Base-by-base conservation (phyloP, 108 stramenopile species). In the Cyclotella kingstonii region DNA sequence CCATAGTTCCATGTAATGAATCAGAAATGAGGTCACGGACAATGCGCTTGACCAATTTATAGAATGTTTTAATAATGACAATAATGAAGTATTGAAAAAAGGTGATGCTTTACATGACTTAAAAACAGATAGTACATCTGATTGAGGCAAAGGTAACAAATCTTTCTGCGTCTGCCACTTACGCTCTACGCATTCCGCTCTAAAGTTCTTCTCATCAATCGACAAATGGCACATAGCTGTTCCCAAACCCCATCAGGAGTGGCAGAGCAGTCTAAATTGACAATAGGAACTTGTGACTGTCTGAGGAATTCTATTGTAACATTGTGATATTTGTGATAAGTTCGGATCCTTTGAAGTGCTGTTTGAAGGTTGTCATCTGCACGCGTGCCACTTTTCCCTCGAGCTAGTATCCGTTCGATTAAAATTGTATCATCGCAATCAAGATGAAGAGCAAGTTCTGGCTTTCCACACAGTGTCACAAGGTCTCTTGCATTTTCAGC, bases 331-430 rank as follows among this genome's bases (percentile, higher is more conserved):
- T 81, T 87, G 69, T 91, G 90, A 49, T 81, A 91, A 0, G 82
- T 89, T 26, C 87, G 63, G 39, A 91, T 60, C 42, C 90, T 66
- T 22, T 83, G 66, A 25, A 91, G 61, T 8, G 90, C 90, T 5
- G 90, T 91, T 8, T 89, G 63, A 51, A 91, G 80, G 60, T 91
- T 91, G 60, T 91, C 90, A 62, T 91, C 90, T 7, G 73, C 70
- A 35, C 90, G 79, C 8, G 22, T 53, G 28, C 82, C 79, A 23
- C 38, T 74, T 48, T 77, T 81, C 2, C 79, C 81, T 8, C 89
- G 78, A 22, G 64, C 55, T 48, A 91, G 22, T 22, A 91, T 91
- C 7, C 90, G 66, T 62, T 91, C 90, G 49, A 91, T 77, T 52
- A 91, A 51, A 12, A 85, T 61, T 6, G 85, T 90, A 28, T 86